Evolutionary conservation across 2,329 filamentous ascomycete species (phyloP), one percentile per base, ranked within the genome.

Genomic region (Dothiorella sarmentorum): DNA sequence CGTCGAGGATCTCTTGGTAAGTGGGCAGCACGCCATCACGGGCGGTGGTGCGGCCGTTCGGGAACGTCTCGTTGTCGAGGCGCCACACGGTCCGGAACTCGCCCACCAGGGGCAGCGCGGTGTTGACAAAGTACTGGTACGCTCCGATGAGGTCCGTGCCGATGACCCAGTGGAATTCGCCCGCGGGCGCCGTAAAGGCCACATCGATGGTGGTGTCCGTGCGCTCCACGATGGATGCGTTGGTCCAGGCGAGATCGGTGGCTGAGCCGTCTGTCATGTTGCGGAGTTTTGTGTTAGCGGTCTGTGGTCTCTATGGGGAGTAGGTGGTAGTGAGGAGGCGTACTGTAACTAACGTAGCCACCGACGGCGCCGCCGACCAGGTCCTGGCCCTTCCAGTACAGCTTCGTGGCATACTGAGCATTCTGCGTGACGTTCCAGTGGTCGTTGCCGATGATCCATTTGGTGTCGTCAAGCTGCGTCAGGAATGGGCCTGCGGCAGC

Each of bases 41-140:
- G 22, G 77, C 64, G 42, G 76, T 73, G 0, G 76, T 81, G 35
- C 73, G 71, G 0, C 78, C 80, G 49, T 73, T 73, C 1, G 77
- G 69, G 59, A 82, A 82, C 0, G 76, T 78, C 0, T 66, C 67
- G 58, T 81, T 81, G 56, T 79, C 78, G 11, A 82, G 70, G 7
- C 79, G 73, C 73, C 76, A 80, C 1, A 82, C 70, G 0, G 78
- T 80, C 18, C 80, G 70, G 63, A 81, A 80, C 61, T 81, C 78
- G 49, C 79, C 78, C 6, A 82, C 71, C 0, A 69, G 71, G 1
- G 80, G 78, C 4, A 82, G 67, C 3, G 71, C 76, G 52, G 69
- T 76, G 64, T 82, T 82, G 60, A 82, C 76, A 52, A 82, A 79
- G 67, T 82, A 82, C 58, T 82, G 80, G 63, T 82, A 82, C n/a